These are phyloP conservation scores for Brassica carinata DNA, from an alignment of 345 rosid genomes.

Conservation along the genomic window DNA sequence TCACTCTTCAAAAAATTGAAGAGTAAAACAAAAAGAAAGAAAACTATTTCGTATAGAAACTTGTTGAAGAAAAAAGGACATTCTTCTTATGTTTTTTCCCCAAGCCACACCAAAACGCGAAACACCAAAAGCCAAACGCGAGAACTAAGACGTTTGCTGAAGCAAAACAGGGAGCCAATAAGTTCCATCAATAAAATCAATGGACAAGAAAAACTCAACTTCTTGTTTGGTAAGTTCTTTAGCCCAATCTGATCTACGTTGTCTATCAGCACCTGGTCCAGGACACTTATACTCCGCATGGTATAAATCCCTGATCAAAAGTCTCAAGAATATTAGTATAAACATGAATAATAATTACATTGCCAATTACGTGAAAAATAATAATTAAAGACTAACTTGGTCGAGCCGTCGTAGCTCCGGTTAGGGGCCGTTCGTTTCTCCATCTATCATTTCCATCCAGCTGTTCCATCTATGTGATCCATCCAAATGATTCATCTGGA, in stretches of 20 bases:
- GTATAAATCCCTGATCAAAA: slow-evolving; percentile 51
- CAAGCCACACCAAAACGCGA: slow-evolving; percentile 30
- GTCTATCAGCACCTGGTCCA: slow-evolving; percentile 74
- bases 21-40: background rate
- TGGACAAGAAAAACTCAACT: slow-evolving; percentile 54
- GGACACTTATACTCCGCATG: slow-evolving; percentile 70
- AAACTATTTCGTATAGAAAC: slow-evolving; percentile 18
- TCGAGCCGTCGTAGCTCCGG: slow-evolving; percentile 64
- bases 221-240: slow-evolving; percentile 66
- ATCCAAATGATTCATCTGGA: too few relatives aligned
- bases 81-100: slow-evolving; percentile 5
- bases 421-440: slow-evolving; percentile 15
- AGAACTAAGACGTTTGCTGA: slow-evolving; percentile 31
- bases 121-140: slow-evolving; percentile 14
- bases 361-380: background rate
- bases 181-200: slow-evolving; percentile 70
- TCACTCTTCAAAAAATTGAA: slow-evolving; percentile 19
- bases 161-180: slow-evolving; percentile 77
- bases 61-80: slow-evolving; percentile 12
- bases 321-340: slow-evolving; percentile 3
- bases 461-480: too few relatives aligned
- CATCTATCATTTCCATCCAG: too few relatives aligned
- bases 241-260: slow-evolving; percentile 57
- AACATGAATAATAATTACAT: background rate
- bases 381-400: slow-evolving; percentile 51